These are phyloP conservation scores for Lippia alba DNA, from an alignment of 305 asterid species.

Conservation along the genomic window DNA sequence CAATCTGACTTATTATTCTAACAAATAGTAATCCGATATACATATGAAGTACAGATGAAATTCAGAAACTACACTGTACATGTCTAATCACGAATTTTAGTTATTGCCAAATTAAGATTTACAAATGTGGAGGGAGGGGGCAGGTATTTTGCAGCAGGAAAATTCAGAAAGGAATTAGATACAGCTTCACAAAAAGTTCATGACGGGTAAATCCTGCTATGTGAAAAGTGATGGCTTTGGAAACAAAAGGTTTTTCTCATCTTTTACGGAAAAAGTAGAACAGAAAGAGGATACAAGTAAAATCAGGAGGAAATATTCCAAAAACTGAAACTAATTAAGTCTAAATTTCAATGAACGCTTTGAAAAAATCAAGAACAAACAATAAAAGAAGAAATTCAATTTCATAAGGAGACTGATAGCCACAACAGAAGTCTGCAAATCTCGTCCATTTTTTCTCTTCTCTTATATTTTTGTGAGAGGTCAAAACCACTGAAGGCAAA, in stretches of 20 bases:
- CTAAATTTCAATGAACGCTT: too few relatives aligned
- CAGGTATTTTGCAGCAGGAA: slow-evolving; percentile 15
- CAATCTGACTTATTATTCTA: slow-evolving; percentile 14
- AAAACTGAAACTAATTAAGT: too few relatives aligned
- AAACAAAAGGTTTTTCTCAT: too few relatives aligned
- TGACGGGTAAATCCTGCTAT: background rate
- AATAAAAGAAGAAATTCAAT: slow-evolving; percentile 2
- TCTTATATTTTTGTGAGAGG: slow-evolving; percentile 7
- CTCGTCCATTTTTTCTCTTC: background rate
- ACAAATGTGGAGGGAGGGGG: background rate
- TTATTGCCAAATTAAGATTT: too few relatives aligned
- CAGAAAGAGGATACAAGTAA: background rate
- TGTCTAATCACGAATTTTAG: background rate
- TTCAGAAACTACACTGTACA: background rate
- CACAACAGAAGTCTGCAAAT: slow-evolving; percentile 16
- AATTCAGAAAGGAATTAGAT: too few relatives aligned
- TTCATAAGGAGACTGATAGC: slow-evolving; percentile 11
- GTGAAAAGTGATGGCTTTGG: too few relatives aligned
- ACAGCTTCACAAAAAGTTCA: slow-evolving; percentile 4
- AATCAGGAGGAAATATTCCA: slow-evolving; percentile 28
- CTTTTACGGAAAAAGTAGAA: too few relatives aligned
- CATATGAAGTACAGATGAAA: slow-evolving; percentile 17
- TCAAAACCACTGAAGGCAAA: slow-evolving; percentile 13
- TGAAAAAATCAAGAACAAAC: slow-evolving; percentile 10
- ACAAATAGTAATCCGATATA: slow-evolving; percentile 15